phyloP scores from a whole-genome alignment of 2,329 filamentous ascomycete species.

The Dothistroma pini region DNA sequence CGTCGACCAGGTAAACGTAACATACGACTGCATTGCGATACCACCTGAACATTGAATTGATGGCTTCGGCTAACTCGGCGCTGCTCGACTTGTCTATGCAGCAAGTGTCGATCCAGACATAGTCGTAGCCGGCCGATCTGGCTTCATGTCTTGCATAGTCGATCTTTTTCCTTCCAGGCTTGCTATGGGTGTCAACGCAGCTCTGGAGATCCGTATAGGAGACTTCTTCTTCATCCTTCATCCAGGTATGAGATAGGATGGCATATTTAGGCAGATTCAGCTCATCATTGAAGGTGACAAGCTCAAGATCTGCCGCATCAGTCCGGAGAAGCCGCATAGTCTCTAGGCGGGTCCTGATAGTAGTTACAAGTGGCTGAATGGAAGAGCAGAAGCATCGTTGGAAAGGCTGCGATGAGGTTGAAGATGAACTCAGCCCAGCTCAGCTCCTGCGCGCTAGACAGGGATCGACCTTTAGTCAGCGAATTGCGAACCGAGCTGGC shows the following conservation, averaged over 20 bases:
- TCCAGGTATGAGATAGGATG: slow-evolving; percentile 6
- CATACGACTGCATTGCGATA: neutral
- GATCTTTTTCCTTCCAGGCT: slow-evolving; percentile 2
- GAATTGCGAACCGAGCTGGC: neutral
- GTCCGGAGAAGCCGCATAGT: neutral
- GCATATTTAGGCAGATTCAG: neutral
- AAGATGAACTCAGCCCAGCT: neutral
- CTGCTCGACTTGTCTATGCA: slow-evolving; percentile 5
- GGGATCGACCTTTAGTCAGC: neutral
- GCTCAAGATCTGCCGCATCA: neutral
- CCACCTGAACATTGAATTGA: slow-evolving; percentile 1
- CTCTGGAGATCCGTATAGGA: neutral
- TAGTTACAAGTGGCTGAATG: neutral
- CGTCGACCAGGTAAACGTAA: neutral
- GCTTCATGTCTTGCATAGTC: neutral
- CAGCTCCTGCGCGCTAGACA: too few relatives aligned
- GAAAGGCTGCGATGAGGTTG: neutral
- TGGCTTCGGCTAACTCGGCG: slow-evolving; percentile 3
- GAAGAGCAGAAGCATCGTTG: neutral
- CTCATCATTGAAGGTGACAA: neutral
- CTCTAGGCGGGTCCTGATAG: neutral
- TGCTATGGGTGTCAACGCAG: neutral
- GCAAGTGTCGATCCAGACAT: slow-evolving; percentile 7
- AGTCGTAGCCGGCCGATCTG: neutral
- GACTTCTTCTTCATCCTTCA: neutral